These are phyloP conservation scores for Plasmodium coatneyi DNA, from an alignment of 169 alveolate species.

Conservation along the genomic window DNA sequence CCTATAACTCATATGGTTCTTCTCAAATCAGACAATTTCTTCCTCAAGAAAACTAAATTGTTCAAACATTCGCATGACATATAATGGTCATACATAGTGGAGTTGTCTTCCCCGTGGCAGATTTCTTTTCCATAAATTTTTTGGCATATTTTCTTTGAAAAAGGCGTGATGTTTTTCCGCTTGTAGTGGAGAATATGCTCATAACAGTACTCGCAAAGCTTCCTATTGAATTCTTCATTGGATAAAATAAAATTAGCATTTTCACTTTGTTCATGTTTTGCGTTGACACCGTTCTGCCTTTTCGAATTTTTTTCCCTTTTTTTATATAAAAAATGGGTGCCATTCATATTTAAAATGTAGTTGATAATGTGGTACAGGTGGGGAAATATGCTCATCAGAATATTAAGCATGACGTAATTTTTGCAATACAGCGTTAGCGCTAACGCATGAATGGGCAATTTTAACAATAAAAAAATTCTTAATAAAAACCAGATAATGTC, in stretches of 20 bases:
- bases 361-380: conserved; percentile 56
- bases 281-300: neutral
- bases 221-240: conserved; percentile 35
- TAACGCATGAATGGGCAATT: conserved; percentile 69
- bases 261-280: neutral
- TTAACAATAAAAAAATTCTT: conserved; percentile 60
- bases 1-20: conserved; percentile 32
- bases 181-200: conserved; percentile 44
- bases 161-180: conserved; percentile 29
- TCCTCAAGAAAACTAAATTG: conserved; percentile 36
- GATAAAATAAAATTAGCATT: neutral
- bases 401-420: conserved; percentile 64
- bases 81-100: conserved; percentile 63
- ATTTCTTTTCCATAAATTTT: conserved; percentile 42
- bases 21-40: conserved; percentile 19
- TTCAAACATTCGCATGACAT: conserved; percentile 61
- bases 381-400: conserved; percentile 55
- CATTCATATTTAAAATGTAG: conserved; percentile 70
- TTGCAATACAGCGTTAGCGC: conserved; percentile 68
- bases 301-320: conserved; percentile 8
- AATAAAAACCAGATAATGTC: conserved; percentile 73
- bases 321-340: conserved; percentile 32
- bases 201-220: conserved; percentile 70
- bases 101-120: neutral
- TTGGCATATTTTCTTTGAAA: conserved; percentile 5